These are phyloP conservation scores for Asterochloris sp. DNA, from an alignment of 139 green algal genomes.

Conservation along the genomic window DNA sequence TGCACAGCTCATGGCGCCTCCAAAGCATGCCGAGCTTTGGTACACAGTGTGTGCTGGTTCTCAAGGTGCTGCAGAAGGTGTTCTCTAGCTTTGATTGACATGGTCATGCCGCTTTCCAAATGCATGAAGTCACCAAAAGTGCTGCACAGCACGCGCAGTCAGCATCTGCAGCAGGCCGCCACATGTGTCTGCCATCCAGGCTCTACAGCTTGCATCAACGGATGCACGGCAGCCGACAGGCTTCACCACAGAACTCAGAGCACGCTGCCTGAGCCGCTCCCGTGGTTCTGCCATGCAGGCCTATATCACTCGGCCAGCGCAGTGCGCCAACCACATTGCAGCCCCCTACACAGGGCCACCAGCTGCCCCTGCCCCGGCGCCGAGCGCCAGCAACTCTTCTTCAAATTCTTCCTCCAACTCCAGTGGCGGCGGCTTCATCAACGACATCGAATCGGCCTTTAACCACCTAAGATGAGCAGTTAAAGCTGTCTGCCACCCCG, in stretches of 20 bases:
- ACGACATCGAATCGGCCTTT: too few relatives aligned
- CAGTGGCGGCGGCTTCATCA: too few relatives aligned
- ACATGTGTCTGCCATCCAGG: not conserved
- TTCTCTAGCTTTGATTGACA: too few relatives aligned
- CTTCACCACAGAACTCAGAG: too few relatives aligned
- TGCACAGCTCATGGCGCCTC: too few relatives aligned
- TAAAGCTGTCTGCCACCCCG: too few relatives aligned
- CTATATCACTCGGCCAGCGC: not conserved
- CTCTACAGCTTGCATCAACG: not conserved
- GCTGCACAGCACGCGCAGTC: not conserved
- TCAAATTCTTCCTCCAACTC: too few relatives aligned
- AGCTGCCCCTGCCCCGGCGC: not conserved
- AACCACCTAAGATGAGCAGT: too few relatives aligned
- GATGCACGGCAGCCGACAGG: not conserved
- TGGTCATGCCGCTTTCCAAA: too few relatives aligned
- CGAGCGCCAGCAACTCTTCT: not conserved
- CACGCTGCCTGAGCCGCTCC: not conserved
- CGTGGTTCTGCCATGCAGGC: not conserved
- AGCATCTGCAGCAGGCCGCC: not conserved
- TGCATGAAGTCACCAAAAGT: not conserved
- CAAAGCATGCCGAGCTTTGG: too few relatives aligned
- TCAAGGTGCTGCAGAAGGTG: too few relatives aligned
- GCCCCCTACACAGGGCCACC: not conserved
- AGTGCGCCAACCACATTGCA: conserved; percentile 2
- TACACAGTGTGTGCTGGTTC: too few relatives aligned